Evolutionary conservation across 345 rosid species (phyloP).

Genomic region (Populus pruinosa): DNA sequence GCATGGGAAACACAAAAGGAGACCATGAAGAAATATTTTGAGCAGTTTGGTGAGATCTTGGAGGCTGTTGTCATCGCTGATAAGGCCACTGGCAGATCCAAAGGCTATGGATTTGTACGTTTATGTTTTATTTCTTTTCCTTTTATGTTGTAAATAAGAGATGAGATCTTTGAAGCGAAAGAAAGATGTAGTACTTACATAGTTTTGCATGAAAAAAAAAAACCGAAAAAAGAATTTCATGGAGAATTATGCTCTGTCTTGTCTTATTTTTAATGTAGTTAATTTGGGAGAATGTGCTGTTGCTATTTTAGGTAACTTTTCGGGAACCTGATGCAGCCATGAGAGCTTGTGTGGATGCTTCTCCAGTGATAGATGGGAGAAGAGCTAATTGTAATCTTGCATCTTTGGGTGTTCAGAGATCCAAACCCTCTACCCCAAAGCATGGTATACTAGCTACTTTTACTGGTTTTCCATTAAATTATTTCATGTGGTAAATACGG

Average conservation of each 20-base stretch:
- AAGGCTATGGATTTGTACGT: constrained; percentile 97
- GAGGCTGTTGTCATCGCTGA: constrained; percentile 98
- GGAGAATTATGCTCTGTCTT: not conserved
- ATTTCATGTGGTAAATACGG: not conserved
- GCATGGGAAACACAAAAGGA: constrained; percentile 98
- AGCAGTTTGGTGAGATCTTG: constrained; percentile 95
- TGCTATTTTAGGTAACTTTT: constrained; percentile 71
- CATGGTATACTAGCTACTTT: constrained; percentile 45
- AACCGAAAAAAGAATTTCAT: not conserved
- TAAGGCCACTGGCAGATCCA: constrained; percentile 97
- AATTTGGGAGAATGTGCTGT: constrained; percentile 7
- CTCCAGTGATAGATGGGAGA: constrained; percentile 96
- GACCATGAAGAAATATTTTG: constrained; percentile 87
- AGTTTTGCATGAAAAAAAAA: not conserved
- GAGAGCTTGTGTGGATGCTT: constrained; percentile 89
- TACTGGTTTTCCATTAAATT: not conserved
- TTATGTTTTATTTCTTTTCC: not conserved
- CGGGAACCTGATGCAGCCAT: constrained; percentile 90
- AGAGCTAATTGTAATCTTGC: constrained; percentile 98
- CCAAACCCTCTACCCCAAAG: constrained; percentile 90
- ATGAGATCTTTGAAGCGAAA: constrained; percentile 13
- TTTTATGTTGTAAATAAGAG: not conserved
- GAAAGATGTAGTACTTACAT: constrained; percentile 2
- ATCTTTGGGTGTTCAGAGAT: constrained; percentile 91
- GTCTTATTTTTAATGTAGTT: not conserved